phyloP scores from a whole-genome alignment of 2,329 filamentous ascomycete genomes.

The Parasarocladium wereldwijsianum region DNA sequence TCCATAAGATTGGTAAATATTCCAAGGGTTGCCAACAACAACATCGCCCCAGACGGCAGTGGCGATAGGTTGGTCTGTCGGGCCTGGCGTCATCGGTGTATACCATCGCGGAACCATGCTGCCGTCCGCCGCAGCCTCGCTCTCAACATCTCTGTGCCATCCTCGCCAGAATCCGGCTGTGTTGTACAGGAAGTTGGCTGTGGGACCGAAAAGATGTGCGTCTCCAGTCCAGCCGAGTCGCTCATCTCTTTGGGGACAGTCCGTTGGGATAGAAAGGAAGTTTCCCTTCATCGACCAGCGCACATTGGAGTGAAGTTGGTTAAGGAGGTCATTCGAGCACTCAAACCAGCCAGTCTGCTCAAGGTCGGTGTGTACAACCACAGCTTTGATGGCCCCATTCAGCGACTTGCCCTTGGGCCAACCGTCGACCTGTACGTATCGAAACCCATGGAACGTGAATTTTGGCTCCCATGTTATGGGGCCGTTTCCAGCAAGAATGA shows the following conservation, averaged over 20 bases:
- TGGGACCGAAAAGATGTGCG: slow-evolving; percentile 31
- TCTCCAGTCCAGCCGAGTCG: slow-evolving; percentile 39
- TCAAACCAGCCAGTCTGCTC: slow-evolving; percentile 31
- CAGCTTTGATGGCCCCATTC: slow-evolving; percentile 11
- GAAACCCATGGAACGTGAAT: slow-evolving; percentile 39
- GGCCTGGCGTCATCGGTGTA: slow-evolving; percentile 5
- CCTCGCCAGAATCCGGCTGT: slow-evolving; percentile 30
- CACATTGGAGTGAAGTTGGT: slow-evolving; percentile 38
- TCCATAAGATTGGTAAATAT: slow-evolving; percentile 21
- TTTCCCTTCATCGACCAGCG: slow-evolving; percentile 44
- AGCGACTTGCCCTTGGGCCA: slow-evolving; percentile 18
- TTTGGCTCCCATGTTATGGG: slow-evolving; percentile 23
- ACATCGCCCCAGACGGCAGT: slow-evolving; percentile 29
- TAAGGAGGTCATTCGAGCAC: slow-evolving; percentile 35
- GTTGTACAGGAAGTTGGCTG: slow-evolving; percentile 38
- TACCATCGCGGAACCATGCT: background rate
- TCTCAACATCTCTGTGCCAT: slow-evolving; percentile 32
- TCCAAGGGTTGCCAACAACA: slow-evolving; percentile 24
- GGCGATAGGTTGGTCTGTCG: slow-evolving; percentile 9
- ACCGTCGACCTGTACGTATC: slow-evolving; percentile 31
- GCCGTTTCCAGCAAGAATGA: slow-evolving; percentile 15
- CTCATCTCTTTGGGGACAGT: slow-evolving; percentile 42
- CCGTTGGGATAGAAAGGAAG: slow-evolving; percentile 41
- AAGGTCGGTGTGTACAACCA: slow-evolving; percentile 37
- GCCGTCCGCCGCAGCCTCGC: background rate